Evolutionary conservation across 164 flowering plant species (phyloP).

Genomic region (Berberis thunbergii): DNA sequence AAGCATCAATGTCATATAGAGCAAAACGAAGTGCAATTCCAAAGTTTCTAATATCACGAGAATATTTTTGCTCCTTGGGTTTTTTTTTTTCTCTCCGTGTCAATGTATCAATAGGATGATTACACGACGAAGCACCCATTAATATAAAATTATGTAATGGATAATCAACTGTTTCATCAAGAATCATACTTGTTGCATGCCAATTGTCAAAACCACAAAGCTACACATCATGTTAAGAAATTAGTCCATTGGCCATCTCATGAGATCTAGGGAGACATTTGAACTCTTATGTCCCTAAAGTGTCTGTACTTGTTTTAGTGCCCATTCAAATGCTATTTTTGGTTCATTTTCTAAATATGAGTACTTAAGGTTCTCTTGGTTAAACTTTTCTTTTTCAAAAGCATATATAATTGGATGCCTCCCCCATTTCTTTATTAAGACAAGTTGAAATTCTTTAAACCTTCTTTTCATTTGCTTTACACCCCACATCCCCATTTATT

Average conservation of each 20-base stretch:
- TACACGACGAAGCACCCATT: no score
- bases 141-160: no score
- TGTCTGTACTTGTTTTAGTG: background rate
- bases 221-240: background rate
- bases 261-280: background rate
- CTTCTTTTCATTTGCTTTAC: background rate
- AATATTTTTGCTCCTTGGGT: no score
- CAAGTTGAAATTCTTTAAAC: background rate
- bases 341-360: background rate
- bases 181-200: no score
- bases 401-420: background rate
- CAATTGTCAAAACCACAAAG: no score
- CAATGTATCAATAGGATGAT: no score
- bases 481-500: background rate
- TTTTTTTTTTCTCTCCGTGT: no score
- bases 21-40: no score
- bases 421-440: background rate
- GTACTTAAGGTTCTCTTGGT: constrained; percentile 1
- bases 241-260: background rate
- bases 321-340: background rate
- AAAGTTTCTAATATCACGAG: no score
- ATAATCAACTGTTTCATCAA: no score
- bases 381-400: background rate
- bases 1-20: no score
- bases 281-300: background rate